These are phyloP conservation scores for Candida adriatica DNA, from an alignment of 805 yeast genomes.

Conservation along the genomic window DNA sequence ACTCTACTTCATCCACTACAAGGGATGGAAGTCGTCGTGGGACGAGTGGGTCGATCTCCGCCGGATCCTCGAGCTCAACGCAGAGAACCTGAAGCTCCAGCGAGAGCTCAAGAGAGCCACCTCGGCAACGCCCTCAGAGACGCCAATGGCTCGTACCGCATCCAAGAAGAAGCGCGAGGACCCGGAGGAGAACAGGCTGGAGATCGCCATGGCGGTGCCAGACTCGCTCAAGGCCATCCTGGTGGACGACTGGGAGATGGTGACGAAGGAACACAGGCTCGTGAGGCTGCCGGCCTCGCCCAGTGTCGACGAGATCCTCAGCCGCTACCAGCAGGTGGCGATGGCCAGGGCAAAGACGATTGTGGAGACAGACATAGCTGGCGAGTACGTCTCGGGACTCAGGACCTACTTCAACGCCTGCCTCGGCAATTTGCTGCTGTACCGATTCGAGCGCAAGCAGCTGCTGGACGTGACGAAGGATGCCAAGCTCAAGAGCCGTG, in stretches of 20 bases:
- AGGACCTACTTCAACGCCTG: conserved; percentile 67
- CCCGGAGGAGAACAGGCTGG: conserved; percentile 26
- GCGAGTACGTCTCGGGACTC: conserved; percentile 69
- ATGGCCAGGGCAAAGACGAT: conserved; percentile 24
- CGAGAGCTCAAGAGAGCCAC: conserved; percentile 45
- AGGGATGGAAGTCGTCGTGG: conserved; percentile 95
- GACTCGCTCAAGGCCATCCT: conserved; percentile 59
- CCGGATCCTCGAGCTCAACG: conserved; percentile 60
- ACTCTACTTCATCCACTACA: conserved; percentile 75
- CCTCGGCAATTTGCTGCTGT: conserved; percentile 60
- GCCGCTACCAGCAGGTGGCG: conserved; percentile 36
- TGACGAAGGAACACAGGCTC: conserved; percentile 74
- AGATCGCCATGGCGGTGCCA: conserved; percentile 54
- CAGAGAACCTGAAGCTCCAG: conserved; percentile 60
- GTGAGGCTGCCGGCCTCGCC: conserved; percentile 56
- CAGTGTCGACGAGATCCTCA: conserved; percentile 47
- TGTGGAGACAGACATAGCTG: conserved; percentile 38
- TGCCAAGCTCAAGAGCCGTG: conserved; percentile 28
- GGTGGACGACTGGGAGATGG: conserved; percentile 90
- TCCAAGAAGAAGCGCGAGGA: neutral
- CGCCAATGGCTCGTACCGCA: neutral
- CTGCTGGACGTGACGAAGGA: conserved; percentile 42
- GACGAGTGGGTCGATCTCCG: conserved; percentile 88
- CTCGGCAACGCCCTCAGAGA: neutral
- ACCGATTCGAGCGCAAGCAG: conserved; percentile 74